Evolutionary conservation across 2,329 filamentous ascomycete genomes (phyloP), one percentile per base, ranked within the genome.

Genomic region (Venturia nashicola): DNA sequence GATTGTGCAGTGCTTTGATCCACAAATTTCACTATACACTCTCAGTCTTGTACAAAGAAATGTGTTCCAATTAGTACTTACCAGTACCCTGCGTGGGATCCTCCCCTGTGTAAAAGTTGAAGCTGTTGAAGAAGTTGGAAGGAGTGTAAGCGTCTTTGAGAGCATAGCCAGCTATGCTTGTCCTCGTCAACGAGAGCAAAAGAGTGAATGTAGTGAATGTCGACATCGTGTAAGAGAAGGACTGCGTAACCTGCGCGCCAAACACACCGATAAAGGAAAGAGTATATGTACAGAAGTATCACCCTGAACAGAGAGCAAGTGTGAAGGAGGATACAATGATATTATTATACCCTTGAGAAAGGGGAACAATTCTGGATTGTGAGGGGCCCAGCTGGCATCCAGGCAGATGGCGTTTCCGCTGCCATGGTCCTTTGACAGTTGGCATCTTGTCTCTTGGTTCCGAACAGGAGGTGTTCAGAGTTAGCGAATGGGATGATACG

Each of bases 41-140:
- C 5, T 54, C 23, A 46, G 76, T 77, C 76, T 69, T 40, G 34
- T 1, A 51, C 23, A 32, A 40, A 70, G 65, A 23, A 36, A 67
- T 46, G 61, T 70, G 73, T 48, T 65, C 5, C 8, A 12, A 61
- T 72, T 69, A 54, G 66, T 57, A 48, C 14, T 60, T 18, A 67
- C 40, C 64, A 65, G 20, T 55, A 8, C 77, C 78, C 59, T 77
- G 69, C 2, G 79, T 80, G 0, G 78, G 79, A 65, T 80, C 79
- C 0, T 68, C 57, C 20, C 67, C 74, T 27, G 73, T 75, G 68
- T 75, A 79, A 67, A 78, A 76, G 51, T 75, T 71, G 68, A 80
- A 80, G 42, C 68, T 69, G 66, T 75, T 70, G 67, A 79, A 80
- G 71, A 80, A 80, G 61, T 72, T 74, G 5, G 71, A 70, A 69